A percentile compares a stretch with the other conserved stretches of the same genome.
Conservation (phyloP, 2,329 filamentous ascomycete genomes). For the Venturiaceae sp. region DNA sequence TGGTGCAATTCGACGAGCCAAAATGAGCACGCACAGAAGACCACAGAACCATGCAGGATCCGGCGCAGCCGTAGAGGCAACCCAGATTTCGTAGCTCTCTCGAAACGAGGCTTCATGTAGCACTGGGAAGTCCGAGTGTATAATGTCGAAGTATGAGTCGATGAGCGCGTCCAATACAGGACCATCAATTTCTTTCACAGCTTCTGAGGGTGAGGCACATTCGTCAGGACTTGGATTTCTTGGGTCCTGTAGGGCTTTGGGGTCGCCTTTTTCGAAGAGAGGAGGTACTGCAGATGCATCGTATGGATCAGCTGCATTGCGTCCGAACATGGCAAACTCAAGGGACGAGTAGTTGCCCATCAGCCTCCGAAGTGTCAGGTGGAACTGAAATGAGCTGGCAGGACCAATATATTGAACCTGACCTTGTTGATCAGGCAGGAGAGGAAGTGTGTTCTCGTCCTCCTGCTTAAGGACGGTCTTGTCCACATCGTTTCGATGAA, state of each 20-base stretch:
- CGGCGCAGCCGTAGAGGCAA: constrained; percentile 17
- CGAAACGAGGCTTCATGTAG: constrained; percentile 34
- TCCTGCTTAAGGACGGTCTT: constrained; percentile 10
- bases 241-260: background rate
- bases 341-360: constrained; percentile 22
- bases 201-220: constrained; percentile 13
- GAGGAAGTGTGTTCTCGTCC: constrained; percentile 22
- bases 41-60: constrained; percentile 33
- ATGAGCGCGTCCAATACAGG: constrained; percentile 25
- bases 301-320: constrained; percentile 25
- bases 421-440: constrained; percentile 33
- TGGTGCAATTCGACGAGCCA: constrained; percentile 25
- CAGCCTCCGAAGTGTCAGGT: constrained; percentile 29
- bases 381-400: constrained; percentile 31
- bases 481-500: constrained; percentile 9
- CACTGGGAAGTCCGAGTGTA: constrained; percentile 33
- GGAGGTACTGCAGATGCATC: constrained; percentile 1
- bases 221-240: background rate
- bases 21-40: constrained; percentile 30
- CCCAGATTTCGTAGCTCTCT: constrained; percentile 28
- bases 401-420: constrained; percentile 36
- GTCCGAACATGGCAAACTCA: constrained; percentile 31
- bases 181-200: constrained; percentile 17
- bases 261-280: background rate
- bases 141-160: constrained; percentile 29